phyloP scores from a whole-genome alignment of 2,329 filamentous ascomycete species.

The Nigrograna mackinnonii region DNA sequence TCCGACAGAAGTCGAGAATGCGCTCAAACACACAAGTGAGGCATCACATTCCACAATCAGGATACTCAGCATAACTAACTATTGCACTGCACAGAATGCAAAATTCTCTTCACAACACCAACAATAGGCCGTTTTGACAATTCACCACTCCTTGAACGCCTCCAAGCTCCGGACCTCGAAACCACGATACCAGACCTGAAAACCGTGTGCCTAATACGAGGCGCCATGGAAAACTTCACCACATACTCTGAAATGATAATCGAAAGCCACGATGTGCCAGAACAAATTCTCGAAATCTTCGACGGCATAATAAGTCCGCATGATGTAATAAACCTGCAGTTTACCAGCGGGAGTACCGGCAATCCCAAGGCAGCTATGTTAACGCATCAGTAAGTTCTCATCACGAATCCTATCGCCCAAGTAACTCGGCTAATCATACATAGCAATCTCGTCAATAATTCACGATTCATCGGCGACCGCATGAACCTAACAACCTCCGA shows the following conservation, averaged over 20 bases:
- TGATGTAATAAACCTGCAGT: slow-evolving; percentile 41
- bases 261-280: slow-evolving; percentile 30
- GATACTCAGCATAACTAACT: slow-evolving; percentile 3
- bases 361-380: slow-evolving; percentile 44
- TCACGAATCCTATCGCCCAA: background rate
- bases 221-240: slow-evolving; percentile 51
- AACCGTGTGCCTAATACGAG: slow-evolving; percentile 34
- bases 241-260: slow-evolving; percentile 63
- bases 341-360: slow-evolving; percentile 43
- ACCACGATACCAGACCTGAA: slow-evolving; percentile 30
- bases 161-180: slow-evolving; percentile 22
- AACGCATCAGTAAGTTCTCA: slow-evolving; percentile 37
- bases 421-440: background rate
- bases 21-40: slow-evolving; percentile 69
- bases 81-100: slow-evolving; percentile 66
- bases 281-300: slow-evolving; percentile 38
- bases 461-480: slow-evolving; percentile 62
- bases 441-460: slow-evolving; percentile 45
- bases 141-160: slow-evolving; percentile 54
- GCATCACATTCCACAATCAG: too few relatives aligned
- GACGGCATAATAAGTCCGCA: slow-evolving; percentile 36
- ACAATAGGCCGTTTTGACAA: slow-evolving; percentile 70
- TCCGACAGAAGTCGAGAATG: slow-evolving; percentile 71
- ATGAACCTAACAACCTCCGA: slow-evolving; percentile 70
- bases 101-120: slow-evolving; percentile 72